phyloP scores from a whole-genome alignment of 352 stramenopile species.

The Salisapilia sapeloensis region DNA sequence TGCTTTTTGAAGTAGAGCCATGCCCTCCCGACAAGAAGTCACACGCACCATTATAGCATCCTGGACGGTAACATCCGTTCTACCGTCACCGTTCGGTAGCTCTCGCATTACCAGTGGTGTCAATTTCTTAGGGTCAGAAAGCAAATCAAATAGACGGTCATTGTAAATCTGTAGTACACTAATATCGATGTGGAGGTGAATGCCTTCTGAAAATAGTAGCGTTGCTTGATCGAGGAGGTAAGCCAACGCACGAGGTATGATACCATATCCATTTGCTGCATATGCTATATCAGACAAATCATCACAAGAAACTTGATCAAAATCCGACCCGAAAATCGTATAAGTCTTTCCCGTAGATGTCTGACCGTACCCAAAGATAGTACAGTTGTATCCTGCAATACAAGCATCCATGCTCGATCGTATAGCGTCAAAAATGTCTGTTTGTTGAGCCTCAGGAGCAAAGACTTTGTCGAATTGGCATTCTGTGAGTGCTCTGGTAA shows the following conservation, averaged over 20 bases:
- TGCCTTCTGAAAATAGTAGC: too few species aligned
- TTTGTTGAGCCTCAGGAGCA: slow-evolving; percentile 29
- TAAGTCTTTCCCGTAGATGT: slow-evolving; percentile 87
- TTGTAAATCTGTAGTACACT: slow-evolving; percentile 93
- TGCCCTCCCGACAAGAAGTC: slow-evolving; percentile 18
- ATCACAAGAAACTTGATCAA: too few species aligned
- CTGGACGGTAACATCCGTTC: slow-evolving; percentile 32
- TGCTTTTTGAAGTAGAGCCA: slow-evolving; percentile 29
- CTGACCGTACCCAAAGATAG: slow-evolving; percentile 85
- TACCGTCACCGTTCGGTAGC: slow-evolving; percentile 27
- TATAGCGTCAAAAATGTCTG: slow-evolving; percentile 60
- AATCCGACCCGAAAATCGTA: slow-evolving; percentile 74
- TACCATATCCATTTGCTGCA: slow-evolving; percentile 43
- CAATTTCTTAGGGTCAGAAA: slow-evolving; percentile 47
- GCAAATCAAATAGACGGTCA: slow-evolving; percentile 83
- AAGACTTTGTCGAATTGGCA: slow-evolving; percentile 72
- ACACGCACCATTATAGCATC: slow-evolving; percentile 36
- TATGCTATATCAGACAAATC: too few species aligned
- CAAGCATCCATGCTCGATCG: slow-evolving; percentile 40
- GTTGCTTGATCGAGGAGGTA: slow-evolving; percentile 32
- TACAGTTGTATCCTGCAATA: slow-evolving; percentile 78
- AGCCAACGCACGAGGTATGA: slow-evolving; percentile 60
- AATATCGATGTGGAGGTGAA: too few species aligned
- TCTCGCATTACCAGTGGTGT: slow-evolving; percentile 59
- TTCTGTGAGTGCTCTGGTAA: slow-evolving; percentile 21